Percentiles rank a stretch among this genome's conserved stretches.
Conservation (phyloP, 176 grass and related monocot species). For the Canna indica region DNA sequence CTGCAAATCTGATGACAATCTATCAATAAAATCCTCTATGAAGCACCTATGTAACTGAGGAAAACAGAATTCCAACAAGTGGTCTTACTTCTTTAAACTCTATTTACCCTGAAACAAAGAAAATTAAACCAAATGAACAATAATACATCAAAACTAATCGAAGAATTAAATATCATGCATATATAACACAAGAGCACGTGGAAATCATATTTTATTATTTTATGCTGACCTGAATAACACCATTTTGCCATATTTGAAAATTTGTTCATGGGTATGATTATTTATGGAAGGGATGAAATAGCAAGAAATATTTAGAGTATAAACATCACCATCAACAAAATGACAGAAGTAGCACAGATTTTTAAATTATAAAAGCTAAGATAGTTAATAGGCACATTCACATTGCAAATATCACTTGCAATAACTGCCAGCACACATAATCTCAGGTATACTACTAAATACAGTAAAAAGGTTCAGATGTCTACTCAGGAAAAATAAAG, state of each 20-base stretch:
- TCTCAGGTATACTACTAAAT: background rate
- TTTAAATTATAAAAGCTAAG: background rate
- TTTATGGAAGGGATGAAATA: background rate
- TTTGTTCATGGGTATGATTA: background rate
- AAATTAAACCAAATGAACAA: conserved; percentile 9
- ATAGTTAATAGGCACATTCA: background rate
- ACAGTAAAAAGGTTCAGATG: no score
- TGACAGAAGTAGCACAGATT: background rate
- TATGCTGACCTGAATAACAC: no score
- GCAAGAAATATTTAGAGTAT: background rate
- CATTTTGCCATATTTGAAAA: background rate
- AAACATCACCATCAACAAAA: background rate
- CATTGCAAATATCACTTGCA: background rate
- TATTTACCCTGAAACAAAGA: conserved; percentile 15
- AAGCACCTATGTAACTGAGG: background rate
- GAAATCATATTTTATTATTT: no score
- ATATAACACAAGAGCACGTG: background rate
- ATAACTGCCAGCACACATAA: background rate
- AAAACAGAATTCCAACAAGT: background rate
- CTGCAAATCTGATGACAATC: conserved; percentile 6
- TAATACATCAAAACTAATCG: background rate
- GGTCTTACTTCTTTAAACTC: background rate
- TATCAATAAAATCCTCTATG: background rate
- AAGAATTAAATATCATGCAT: background rate
- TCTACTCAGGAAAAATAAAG: no score